Evolutionary conservation across 2,329 filamentous ascomycete species (phyloP), one percentile per base, ranked within the genome.

Genomic region (Chaetoscypha palmicola): DNA sequence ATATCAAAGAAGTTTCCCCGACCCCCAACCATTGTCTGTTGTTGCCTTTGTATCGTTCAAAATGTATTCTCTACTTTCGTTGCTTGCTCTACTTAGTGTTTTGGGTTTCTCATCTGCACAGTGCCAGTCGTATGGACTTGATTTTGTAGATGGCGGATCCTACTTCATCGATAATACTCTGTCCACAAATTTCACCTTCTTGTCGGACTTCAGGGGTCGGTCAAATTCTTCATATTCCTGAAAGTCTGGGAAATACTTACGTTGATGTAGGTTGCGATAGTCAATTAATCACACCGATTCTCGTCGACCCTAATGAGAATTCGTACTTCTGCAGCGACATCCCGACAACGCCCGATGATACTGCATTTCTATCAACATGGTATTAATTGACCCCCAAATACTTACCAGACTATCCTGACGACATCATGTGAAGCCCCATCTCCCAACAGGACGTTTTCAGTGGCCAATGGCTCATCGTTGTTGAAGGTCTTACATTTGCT

Each of bases 241-340:
- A 21, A 24, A 14, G 10, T 11, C 22, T 7, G 9, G 36, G 2
- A 14, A 23, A n/a, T n/a, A n/a, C n/a, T n/a, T n/a, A n/a, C n/a
- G n/a, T n/a, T n/a, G n/a, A n/a, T n/a, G n/a, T 4, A 38, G 36
- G 23, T 14, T 38, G 36, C 21, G 20, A 38, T 12, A 38, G 16
- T 19, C n/a, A 38, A 28, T 9, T 14, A 28, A 38, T 38, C 36
- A 38, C 36, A 14, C 36, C 36, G 17, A 38, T 38, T 38, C 36
- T 38, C n/a, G 36, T 38, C 17, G 36, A 16, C n/a, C 36, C 36
- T 16, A 19, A 38, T 12, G 36, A 38, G 23, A 10, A 24, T 24
- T 21, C 20, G 5, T 38, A 38, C 22, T 38, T 38, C 14, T 38
- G 36, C 36, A 20, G 21, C 5, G 20, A 38, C 10, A 38, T 38